phyloP scores from a whole-genome alignment of 2,329 filamentous ascomycete genomes.

The Coniochaeta prunicola region DNA sequence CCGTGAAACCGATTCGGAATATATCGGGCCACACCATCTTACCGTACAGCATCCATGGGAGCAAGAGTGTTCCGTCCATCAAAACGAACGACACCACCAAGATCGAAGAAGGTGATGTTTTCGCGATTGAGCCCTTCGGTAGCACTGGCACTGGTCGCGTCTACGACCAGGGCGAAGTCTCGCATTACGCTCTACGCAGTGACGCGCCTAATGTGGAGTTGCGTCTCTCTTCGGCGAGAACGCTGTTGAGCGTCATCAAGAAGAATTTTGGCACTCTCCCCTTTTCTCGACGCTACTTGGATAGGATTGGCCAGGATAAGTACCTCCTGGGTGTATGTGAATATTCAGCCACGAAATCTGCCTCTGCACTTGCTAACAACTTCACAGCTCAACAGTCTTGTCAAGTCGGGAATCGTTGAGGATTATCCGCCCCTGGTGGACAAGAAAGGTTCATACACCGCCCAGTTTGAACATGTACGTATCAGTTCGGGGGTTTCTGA shows the following conservation, averaged over 20 bases:
- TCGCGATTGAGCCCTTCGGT: slow-evolving; percentile 78
- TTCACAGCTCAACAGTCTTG: slow-evolving; percentile 59
- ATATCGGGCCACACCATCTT: slow-evolving; percentile 71
- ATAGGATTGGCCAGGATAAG: slow-evolving; percentile 67
- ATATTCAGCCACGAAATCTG: neutral
- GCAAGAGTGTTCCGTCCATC: slow-evolving; percentile 74
- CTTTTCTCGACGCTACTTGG: slow-evolving; percentile 66
- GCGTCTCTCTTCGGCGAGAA: slow-evolving; percentile 60
- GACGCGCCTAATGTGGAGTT: slow-evolving; percentile 59
- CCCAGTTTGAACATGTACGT: slow-evolving; percentile 70
- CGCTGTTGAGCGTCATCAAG: slow-evolving; percentile 63
- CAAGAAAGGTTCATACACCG: slow-evolving; percentile 68
- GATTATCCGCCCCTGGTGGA: slow-evolving; percentile 67
- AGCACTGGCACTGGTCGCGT: slow-evolving; percentile 74
- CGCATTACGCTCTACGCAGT: slow-evolving; percentile 62
- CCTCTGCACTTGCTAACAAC: slow-evolving; percentile 17
- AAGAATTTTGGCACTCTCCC: slow-evolving; percentile 73
- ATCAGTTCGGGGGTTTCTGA: slow-evolving; percentile 2
- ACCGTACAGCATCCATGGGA: slow-evolving; percentile 70
- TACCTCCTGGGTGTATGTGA: slow-evolving; percentile 61
- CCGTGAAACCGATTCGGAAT: slow-evolving; percentile 65
- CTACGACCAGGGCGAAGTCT: slow-evolving; percentile 66
- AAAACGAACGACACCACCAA: slow-evolving; percentile 70
- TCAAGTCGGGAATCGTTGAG: slow-evolving; percentile 63
- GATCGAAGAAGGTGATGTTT: slow-evolving; percentile 80